These are phyloP conservation scores for Vanrija sp. DNA, from an alignment of 1,284 basidiomycete species.

Conservation along the genomic window DNA sequence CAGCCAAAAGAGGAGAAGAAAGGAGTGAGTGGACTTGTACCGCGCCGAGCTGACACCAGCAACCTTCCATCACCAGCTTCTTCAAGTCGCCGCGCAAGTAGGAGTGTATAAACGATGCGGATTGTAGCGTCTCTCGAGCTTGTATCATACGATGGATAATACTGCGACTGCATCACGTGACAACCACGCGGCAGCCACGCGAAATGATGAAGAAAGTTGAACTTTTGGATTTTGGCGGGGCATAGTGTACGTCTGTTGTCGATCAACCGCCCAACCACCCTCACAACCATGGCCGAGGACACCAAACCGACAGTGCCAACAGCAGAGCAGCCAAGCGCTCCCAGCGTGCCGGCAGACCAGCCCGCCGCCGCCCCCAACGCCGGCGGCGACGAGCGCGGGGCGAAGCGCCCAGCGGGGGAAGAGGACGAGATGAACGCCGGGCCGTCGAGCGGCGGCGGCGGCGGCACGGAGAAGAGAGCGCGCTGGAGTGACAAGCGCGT, in stretches of 20 bases:
- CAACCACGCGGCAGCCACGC: no score
- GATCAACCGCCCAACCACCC: background rate
- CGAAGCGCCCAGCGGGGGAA: constrained; percentile 1
- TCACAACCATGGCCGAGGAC: background rate
- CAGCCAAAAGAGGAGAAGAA: constrained; percentile 18
- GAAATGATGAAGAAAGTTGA: background rate
- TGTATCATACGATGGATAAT: no score
- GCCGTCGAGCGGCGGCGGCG: background rate
- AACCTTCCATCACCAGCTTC: constrained; percentile 39
- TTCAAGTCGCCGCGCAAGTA: constrained; percentile 32
- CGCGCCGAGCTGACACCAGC: constrained; percentile 14
- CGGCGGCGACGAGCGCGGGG: background rate
- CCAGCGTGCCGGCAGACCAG: background rate
- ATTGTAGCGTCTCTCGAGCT: no score
- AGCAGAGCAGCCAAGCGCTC: background rate
- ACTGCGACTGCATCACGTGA: background rate
- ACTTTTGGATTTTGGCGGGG: background rate
- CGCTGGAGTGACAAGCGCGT: background rate
- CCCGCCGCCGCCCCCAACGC: background rate
- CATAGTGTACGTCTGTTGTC: background rate
- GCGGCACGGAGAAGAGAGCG: background rate
- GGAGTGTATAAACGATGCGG: no score
- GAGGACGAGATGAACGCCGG: constrained; percentile 13
- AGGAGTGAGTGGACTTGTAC: constrained; percentile 17
- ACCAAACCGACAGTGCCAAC: background rate